These are phyloP conservation scores for Fusarium continuum DNA, from an alignment of 2,329 filamentous ascomycete genomes.

Conservation along the genomic window DNA sequence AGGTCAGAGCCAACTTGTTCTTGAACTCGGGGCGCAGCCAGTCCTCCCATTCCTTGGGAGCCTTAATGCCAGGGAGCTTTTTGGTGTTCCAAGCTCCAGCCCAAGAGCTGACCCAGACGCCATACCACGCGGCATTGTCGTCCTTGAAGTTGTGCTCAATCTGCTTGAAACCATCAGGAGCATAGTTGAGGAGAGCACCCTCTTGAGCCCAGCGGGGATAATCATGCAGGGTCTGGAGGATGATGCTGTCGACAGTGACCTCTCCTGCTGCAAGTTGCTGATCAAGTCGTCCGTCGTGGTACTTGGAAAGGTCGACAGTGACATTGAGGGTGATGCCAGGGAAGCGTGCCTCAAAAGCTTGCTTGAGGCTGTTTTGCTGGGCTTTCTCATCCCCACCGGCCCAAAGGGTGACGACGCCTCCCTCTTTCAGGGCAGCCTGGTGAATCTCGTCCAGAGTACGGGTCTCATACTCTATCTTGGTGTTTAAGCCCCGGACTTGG, in stretches of 20 bases:
- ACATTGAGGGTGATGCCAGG: slow-evolving; percentile 61
- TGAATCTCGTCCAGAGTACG: slow-evolving; percentile 61
- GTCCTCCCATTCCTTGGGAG: slow-evolving; percentile 52
- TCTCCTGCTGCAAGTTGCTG: slow-evolving; percentile 52
- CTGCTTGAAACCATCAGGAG: slow-evolving; percentile 56
- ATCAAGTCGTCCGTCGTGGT: slow-evolving; percentile 60
- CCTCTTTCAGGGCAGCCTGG: slow-evolving; percentile 58
- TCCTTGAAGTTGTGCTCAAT: slow-evolving; percentile 53
- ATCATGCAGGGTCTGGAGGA: slow-evolving; percentile 61
- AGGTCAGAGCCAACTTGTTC: slow-evolving; percentile 62
- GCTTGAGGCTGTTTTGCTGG: slow-evolving; percentile 53
- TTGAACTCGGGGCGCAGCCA: slow-evolving; percentile 61
- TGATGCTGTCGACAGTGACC: slow-evolving; percentile 53
- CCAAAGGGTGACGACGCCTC: slow-evolving; percentile 56
- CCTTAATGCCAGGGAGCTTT: slow-evolving; percentile 44
- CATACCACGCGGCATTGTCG: slow-evolving; percentile 51
- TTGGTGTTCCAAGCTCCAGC: slow-evolving; percentile 44
- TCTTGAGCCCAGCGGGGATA: slow-evolving; percentile 61
- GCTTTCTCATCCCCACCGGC: slow-evolving; percentile 58
- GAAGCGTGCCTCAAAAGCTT: slow-evolving; percentile 56
- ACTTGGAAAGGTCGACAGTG: slow-evolving; percentile 65
- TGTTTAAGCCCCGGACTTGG: slow-evolving; percentile 33
- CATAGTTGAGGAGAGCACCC: slow-evolving; percentile 59
- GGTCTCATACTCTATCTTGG: slow-evolving; percentile 48
- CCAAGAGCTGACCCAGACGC: slow-evolving; percentile 52